Base-by-base conservation (phyloP, 2,329 filamentous ascomycete genomes). In the Exophiala calicioides region DNA sequence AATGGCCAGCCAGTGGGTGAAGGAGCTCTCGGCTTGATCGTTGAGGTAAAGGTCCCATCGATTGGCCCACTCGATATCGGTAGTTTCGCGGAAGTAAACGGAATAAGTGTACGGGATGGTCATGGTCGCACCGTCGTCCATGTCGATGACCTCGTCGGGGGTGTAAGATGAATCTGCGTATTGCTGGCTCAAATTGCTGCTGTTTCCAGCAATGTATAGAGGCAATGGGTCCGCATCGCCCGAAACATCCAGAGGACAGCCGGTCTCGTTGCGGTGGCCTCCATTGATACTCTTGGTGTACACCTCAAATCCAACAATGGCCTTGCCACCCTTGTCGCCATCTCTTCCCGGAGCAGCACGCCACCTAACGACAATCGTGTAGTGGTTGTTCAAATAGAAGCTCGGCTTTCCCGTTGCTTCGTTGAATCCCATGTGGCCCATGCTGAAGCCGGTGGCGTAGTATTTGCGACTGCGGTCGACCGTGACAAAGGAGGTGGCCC, bases 11-110 rank as follows among this genome's bases (percentile, higher is more conserved):
- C 88, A 94, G 64, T 95, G 89, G 18, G 91, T 88, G 62, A 82
- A 83, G 19, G 81, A 84, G 34, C 86, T 86, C 57, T 91, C 87
- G 47, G 88, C 85, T 62, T 93, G 87, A 65, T 91, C 90, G 50
- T 86, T 86, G 69, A 95, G 94, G 67, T 94, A 95, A 44, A 91
- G 72, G 60, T 94, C 87, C 89, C 90, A 95, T 44, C 89, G 80
- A 58, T 84, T 88, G 46, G 77, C 75, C 90, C 90, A 95, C 55
- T 93, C 88, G 39, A 94, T 74, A 15, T 77, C 80, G 31, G 84
- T 79, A 52, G 94, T 88, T 64, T 94, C 86, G 40, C 88, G 83
- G 71, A 90, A 95, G 68, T 93, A 94, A 10, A 95, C 85, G 3
- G 88, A 91, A 68, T 95, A 95, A 0, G 88, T 87, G 67, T 90